Evolutionary conservation across 164 flowering plant genomes (phyloP).

Genomic region (Nymphaea thermarum): DNA sequence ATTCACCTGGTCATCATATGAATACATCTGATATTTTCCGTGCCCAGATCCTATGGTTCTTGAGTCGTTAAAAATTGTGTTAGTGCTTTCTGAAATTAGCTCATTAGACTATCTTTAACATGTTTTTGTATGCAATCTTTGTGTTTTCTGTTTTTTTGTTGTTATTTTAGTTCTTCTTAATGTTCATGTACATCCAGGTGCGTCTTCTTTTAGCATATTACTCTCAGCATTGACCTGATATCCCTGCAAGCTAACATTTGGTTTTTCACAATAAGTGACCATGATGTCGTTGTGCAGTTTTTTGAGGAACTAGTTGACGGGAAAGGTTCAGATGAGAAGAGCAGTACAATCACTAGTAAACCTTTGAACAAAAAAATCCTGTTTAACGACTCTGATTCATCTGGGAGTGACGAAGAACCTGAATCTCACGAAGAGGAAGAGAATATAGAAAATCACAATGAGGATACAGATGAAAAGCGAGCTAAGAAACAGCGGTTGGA

Average conservation of each 20-base stretch:
- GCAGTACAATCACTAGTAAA: slow-evolving; percentile 18
- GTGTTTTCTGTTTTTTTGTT: not conserved
- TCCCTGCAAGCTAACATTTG: not conserved
- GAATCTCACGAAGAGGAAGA: slow-evolving; percentile 12
- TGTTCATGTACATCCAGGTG: not conserved
- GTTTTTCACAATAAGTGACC: not conserved
- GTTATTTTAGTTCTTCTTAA: not conserved
- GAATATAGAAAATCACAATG: slow-evolving; percentile 10
- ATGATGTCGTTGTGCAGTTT: slow-evolving; percentile 30
- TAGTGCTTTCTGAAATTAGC: too few relatives aligned
- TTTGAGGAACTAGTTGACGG: slow-evolving; percentile 72
- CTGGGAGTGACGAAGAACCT: slow-evolving; percentile 24
- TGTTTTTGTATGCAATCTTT: too few relatives aligned
- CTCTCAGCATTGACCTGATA: not conserved
- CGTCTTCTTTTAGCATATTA: not conserved
- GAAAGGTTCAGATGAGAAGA: slow-evolving; percentile 18
- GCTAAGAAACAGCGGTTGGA: slow-evolving; percentile 26
- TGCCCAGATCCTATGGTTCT: too few relatives aligned
- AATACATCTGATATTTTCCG: too few relatives aligned
- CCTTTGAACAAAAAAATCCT: slow-evolving; percentile 54
- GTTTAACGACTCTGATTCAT: slow-evolving; percentile 60
- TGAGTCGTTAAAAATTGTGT: too few relatives aligned
- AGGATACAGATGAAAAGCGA: slow-evolving; percentile 31
- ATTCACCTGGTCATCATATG: too few relatives aligned
- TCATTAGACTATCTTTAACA: too few relatives aligned